Conservation (phyloP, 768 basidiomycete genomes). For the Leccinum rimulosum region DNA sequence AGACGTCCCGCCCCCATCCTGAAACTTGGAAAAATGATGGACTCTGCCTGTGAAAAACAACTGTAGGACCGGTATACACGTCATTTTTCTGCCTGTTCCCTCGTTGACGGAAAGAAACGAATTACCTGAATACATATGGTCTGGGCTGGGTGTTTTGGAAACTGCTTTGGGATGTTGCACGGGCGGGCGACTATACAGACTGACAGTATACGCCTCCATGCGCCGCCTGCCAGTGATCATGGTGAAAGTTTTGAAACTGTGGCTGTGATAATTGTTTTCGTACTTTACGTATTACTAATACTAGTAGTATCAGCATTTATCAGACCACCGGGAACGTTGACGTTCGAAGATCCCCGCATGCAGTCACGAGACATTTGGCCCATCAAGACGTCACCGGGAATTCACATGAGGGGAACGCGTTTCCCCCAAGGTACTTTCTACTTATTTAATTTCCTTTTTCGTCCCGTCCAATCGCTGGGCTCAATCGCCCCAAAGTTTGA, state of each 20-base stretch:
- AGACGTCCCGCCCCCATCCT: not conserved
- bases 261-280: too few species aligned
- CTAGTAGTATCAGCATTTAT: too few species aligned
- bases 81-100: not conserved
- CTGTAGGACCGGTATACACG: not conserved
- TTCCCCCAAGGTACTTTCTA: not conserved
- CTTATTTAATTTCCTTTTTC: not conserved
- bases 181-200: not conserved
- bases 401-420: not conserved
- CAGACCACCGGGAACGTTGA: not conserved
- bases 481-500: not conserved
- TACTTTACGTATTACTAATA: too few species aligned
- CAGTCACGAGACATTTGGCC: not conserved
- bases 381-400: not conserved
- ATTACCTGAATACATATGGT: not conserved
- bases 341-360: not conserved
- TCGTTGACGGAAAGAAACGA: not conserved
- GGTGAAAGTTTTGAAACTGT: too few species aligned
- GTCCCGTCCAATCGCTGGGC: not conserved
- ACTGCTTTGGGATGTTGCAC: not conserved
- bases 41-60: not conserved
- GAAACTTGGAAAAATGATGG: not conserved
- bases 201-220: too few species aligned
- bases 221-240: too few species aligned
- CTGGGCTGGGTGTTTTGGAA: not conserved